Evolutionary conservation across 176 grass and related monocot species (phyloP), one percentile per base, ranked within the genome.

Genomic region (Avena atlantica): DNA sequence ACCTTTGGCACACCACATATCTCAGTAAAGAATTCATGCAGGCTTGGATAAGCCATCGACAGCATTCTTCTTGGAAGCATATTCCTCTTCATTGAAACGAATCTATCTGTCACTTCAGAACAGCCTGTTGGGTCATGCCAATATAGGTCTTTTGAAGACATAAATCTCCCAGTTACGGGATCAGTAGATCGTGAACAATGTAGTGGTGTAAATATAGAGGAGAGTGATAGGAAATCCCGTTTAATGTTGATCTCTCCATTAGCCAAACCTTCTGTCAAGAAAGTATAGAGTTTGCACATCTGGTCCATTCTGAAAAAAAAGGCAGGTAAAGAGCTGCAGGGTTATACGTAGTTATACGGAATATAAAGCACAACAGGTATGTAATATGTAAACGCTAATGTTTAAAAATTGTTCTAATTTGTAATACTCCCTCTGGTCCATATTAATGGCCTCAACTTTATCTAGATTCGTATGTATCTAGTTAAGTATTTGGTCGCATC

Each of bases 81-180:
- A 56, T 10, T 88, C 12, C 81, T 90, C 45, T 87, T 90, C 17
- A 24, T 37, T 40, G 85, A 73, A 83, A 88, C 53, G 3, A 78
- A 62, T 85, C 82, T 83, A 72, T 93, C 91, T 51, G 69, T 83
- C 80, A 87, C 81, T 78, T 95, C 95, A 79, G 78, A 88, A 90
- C 91, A 98, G 29, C 95, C 91, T 72, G 91, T 93, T 50, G 95
- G 95, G 73, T 98, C 95, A 76, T 87, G 65, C 95, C 95, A 98
- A 87, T 90, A 98, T 3, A 93, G 65, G 15, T 95, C 85, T 84
- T 93, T 83, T 83, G 93, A 86, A 75, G 81, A 61, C 53, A 93
- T 84, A 74, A 98, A 91, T 34, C 66, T 87, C 79, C 95, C 95
- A 59, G 78, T 76, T 55, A 76, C 73, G 24, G 27, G 58, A 88